Percentiles rank a stretch among this genome's conserved stretches.
Conservation (phyloP, 495 filamentous ascomycete species). For the Penicillium nucicola region DNA sequence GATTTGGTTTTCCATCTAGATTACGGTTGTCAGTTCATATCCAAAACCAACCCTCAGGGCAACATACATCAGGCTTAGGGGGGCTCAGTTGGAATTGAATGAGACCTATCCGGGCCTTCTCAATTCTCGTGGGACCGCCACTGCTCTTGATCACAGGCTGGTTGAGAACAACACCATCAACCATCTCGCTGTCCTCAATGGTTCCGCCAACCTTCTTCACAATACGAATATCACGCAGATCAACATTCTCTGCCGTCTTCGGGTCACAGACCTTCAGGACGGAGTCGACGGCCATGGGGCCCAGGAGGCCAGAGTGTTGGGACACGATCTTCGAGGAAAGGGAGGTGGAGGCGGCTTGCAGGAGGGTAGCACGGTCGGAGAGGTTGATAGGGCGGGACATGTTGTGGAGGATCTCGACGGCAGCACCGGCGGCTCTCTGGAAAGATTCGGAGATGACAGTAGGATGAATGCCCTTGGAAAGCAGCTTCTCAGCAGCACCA, state of each 20-base stretch:
- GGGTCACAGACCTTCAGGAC: slow-evolving; percentile 92
- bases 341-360: slow-evolving; percentile 95
- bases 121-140: slow-evolving; percentile 86
- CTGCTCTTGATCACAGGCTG: slow-evolving; percentile 92
- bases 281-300: slow-evolving; percentile 94
- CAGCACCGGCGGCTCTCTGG: slow-evolving; percentile 84
- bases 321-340: slow-evolving; percentile 98
- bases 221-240: slow-evolving; percentile 92
- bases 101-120: slow-evolving; percentile 94
- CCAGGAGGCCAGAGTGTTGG: slow-evolving; percentile 87
- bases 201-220: slow-evolving; percentile 98
- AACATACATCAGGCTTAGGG: slow-evolving; percentile 89
- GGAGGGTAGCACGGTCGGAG: slow-evolving; percentile 79
- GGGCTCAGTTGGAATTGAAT: slow-evolving; percentile 99
- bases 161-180: slow-evolving; percentile 90
- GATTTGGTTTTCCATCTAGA: slow-evolving; percentile 97
- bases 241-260: slow-evolving; percentile 93
- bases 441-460: slow-evolving; percentile 97
- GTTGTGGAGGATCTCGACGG: slow-evolving; percentile 85
- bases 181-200: slow-evolving; percentile 96
- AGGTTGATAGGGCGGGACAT: slow-evolving; percentile 96
- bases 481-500: slow-evolving; percentile 85
- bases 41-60: background rate
- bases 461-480: slow-evolving; percentile 92
- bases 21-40: background rate